These are phyloP conservation scores for Penicillium concentricum DNA, from an alignment of 2,329 filamentous ascomycete species.

Conservation along the genomic window DNA sequence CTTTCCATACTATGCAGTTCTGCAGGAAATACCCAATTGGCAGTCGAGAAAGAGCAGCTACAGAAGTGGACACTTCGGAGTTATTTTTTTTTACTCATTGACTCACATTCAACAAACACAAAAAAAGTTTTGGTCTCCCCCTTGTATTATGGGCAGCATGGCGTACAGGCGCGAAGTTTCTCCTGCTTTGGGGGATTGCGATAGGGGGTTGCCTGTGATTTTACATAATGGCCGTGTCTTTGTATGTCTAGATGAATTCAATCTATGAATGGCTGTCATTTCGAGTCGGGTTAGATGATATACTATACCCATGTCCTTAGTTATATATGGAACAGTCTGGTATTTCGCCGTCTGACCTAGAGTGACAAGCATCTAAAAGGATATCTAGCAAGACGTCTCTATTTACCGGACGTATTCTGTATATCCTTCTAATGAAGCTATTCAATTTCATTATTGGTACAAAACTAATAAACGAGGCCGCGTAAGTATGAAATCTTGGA, in stretches of 20 bases:
- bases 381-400: too few relatives aligned
- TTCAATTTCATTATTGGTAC: too few relatives aligned
- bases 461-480: background rate
- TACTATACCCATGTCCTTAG: background rate
- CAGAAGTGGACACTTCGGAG: slow-evolving; percentile 20
- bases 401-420: too few relatives aligned
- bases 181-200: slow-evolving; percentile 22
- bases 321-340: background rate
- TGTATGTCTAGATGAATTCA: slow-evolving; percentile 23
- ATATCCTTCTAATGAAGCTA: too few relatives aligned
- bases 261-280: slow-evolving; percentile 6
- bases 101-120: slow-evolving; percentile 14
- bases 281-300: background rate
- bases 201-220: slow-evolving; percentile 19
- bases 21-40: background rate
- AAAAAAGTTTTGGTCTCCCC: slow-evolving; percentile 30
- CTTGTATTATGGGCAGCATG: slow-evolving; percentile 40
- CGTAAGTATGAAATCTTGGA: background rate
- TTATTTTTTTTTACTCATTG: slow-evolving; percentile 12
- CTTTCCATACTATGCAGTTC: background rate
- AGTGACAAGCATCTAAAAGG: background rate
- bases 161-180: slow-evolving; percentile 39
- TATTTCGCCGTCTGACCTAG: background rate
- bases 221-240: slow-evolving; percentile 24
- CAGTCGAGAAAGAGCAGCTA: slow-evolving; percentile 2